Percentiles rank a stretch among this genome's conserved stretches.
Conservation (phyloP, 2,329 filamentous ascomycete genomes). For the Alternaria rosae region DNA sequence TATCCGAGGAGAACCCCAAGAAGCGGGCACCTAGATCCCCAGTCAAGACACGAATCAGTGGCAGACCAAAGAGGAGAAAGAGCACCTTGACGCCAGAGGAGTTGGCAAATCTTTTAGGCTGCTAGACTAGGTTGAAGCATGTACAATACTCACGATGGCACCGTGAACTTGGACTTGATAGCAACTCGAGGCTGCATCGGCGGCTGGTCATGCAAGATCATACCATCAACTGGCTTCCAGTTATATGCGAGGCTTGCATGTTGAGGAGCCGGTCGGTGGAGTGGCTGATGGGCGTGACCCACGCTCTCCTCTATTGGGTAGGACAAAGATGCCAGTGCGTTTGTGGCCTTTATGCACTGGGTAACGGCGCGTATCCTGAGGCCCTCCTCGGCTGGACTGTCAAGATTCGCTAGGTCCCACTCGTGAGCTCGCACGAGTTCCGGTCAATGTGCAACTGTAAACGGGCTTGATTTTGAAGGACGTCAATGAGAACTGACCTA, state of each 20-base stretch:
- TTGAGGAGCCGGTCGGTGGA: constrained; percentile 12
- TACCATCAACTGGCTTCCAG: not conserved
- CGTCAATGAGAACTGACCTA: not conserved
- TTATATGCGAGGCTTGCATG: constrained; percentile 9
- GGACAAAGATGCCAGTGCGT: constrained; percentile 15
- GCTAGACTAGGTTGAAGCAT: constrained; percentile 21
- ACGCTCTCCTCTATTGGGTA: constrained; percentile 11
- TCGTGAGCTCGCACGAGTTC: not conserved
- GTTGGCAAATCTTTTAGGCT: constrained; percentile 60
- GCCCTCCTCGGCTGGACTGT: not conserved
- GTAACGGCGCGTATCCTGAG: constrained; percentile 22
- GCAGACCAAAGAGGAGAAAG: constrained; percentile 70
- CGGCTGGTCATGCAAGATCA: constrained; percentile 17
- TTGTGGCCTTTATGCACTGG: constrained; percentile 11
- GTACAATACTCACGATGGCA: constrained; percentile 5
- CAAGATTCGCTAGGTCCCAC: not conserved
- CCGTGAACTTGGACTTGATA: constrained; percentile 9
- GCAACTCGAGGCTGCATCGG: constrained; percentile 17
- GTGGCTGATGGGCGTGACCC: constrained; percentile 14
- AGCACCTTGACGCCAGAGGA: constrained; percentile 81
- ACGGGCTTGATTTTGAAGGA: not conserved
- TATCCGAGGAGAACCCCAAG: constrained; percentile 30
- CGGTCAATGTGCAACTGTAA: not conserved
- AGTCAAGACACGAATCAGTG: constrained; percentile 58
- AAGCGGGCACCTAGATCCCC: constrained; percentile 39